Evolutionary conservation across 1,284 basidiomycete genomes (phyloP), one percentile per base, ranked within the genome.

Genomic region (Abortiporus biennis): DNA sequence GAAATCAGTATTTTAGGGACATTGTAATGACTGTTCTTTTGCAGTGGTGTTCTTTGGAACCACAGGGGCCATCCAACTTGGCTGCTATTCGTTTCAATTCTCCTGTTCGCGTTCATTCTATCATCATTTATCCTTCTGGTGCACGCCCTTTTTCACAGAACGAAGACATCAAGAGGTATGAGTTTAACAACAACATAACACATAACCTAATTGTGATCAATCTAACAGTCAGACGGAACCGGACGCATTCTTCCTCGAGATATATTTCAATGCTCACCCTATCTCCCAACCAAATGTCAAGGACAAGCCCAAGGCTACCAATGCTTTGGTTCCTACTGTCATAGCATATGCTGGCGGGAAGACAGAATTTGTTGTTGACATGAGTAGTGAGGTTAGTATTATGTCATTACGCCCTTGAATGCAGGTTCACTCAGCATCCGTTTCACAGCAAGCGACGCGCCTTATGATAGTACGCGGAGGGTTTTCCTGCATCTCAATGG

Each of bases 391-490:
- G 61, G 85, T 78, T 56, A 43, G 70, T 62, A 23, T 2, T 21
- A 11, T 35, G 11, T 16, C 12, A 22, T 44, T 15, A 16, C 42
- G 44, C 15, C 15, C 37, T n/a, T n/a, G n/a, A n/a, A n/a, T n/a
- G n/a, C n/a, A n/a, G n/a, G n/a, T n/a, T n/a, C n/a, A 32, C 17
- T 44, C 17, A 23, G 19, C 25, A 34, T 38, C 30, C 27, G 42
- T 46, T 24, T 42, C 42, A 12, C 54, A 89, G 85, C 78, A 76
- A 55, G 75, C 80, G 2, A 88, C 85, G 17, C 80, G 86, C 40
- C 66, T 90, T 20, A 79, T 90, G 72, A 84, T 89, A 44, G 69
- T 90, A 48, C 78, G 78, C 55, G 87, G 85, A 22, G 65, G 71
- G 22, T 89, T 87, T 54, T 63, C 76, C 39, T 67, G 65, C 44